These are phyloP conservation scores for Cladosporium sp. DNA, from an alignment of 2,329 filamentous ascomycete genomes.

Conservation along the genomic window DNA sequence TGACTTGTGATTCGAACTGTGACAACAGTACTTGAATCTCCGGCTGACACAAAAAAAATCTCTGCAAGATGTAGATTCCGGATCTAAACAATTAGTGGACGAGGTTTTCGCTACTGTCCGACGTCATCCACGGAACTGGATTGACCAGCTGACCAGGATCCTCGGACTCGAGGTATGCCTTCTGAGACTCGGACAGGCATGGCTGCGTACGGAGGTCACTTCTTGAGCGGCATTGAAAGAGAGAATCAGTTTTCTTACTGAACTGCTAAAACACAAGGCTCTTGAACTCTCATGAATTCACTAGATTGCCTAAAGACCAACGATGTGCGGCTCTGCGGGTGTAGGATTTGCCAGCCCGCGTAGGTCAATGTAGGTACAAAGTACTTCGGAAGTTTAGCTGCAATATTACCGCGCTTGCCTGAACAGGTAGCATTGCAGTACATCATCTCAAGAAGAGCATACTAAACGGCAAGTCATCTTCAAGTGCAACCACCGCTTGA, in stretches of 20 bases:
- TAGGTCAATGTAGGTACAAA: neutral
- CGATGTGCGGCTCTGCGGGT: slow-evolving; percentile 2
- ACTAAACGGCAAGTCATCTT: neutral
- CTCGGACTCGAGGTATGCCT: no score
- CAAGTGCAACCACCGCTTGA: no score
- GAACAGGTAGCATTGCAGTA: neutral
- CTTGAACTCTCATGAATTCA: no score
- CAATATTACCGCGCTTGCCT: neutral
- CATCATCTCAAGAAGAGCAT: neutral
- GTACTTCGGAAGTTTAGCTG: neutral
- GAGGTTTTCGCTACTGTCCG: neutral
- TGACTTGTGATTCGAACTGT: neutral
- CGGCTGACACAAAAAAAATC: neutral
- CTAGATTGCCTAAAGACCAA: no score
- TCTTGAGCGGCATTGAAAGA: no score
- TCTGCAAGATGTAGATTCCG: neutral
- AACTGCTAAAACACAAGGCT: no score
- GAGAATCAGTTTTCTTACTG: no score
- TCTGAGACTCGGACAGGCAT: neutral
- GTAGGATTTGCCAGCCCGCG: neutral
- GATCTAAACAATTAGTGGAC: neutral
- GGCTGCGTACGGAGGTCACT: no score
- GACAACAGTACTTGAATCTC: neutral
- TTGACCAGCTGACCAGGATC: neutral
- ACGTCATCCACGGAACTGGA: neutral